Evolutionary conservation across 371 early-diverging fungal species (phyloP).

Genomic region (Rhizopus delemar): DNA sequence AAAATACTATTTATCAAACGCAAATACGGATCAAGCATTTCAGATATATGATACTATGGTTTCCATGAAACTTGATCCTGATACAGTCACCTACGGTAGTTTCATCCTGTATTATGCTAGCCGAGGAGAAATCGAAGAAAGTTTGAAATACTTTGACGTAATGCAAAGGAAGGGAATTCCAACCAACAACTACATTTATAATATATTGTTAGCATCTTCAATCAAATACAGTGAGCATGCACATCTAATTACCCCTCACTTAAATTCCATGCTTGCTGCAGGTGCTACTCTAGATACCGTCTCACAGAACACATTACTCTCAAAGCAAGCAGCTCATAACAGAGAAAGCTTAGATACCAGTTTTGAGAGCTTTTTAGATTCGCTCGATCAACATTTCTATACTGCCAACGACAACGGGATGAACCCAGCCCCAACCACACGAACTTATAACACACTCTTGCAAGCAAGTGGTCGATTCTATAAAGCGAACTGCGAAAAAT

Average conservation of each 20-base stretch:
- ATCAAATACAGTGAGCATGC: constrained; percentile 23
- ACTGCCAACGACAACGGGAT: background rate
- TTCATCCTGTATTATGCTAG: constrained; percentile 30
- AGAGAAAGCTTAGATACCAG: constrained; percentile 5
- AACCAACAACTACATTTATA: constrained; percentile 27
- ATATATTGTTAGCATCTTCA: constrained; percentile 23
- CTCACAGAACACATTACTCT: constrained; percentile 18
- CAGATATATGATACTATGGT: constrained; percentile 33
- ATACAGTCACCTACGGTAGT: constrained; percentile 27
- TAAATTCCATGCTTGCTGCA: constrained; percentile 17
- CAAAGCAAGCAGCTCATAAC: background rate
- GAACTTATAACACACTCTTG: constrained; percentile 40
- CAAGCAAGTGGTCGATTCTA: constrained; percentile 30
- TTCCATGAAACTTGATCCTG: constrained; percentile 15
- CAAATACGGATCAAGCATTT: constrained; percentile 28
- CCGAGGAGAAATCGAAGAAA: constrained; percentile 21
- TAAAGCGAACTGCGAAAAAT: constrained; percentile 4
- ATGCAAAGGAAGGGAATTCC: constrained; percentile 32
- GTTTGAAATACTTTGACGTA: constrained; percentile 30
- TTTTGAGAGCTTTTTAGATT: constrained; percentile 16
- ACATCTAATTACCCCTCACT: constrained; percentile 15
- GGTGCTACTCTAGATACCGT: constrained; percentile 18
- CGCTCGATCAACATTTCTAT: constrained; percentile 12
- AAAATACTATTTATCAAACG: constrained; percentile 19
- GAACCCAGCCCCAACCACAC: constrained; percentile 15